Percentiles rank a stretch among this genome's conserved stretches.
These are phyloP conservation scores for Exserohilum rostratum DNA, from an alignment of 2,329 filamentous ascomycete genomes.

Conservation along the genomic window DNA sequence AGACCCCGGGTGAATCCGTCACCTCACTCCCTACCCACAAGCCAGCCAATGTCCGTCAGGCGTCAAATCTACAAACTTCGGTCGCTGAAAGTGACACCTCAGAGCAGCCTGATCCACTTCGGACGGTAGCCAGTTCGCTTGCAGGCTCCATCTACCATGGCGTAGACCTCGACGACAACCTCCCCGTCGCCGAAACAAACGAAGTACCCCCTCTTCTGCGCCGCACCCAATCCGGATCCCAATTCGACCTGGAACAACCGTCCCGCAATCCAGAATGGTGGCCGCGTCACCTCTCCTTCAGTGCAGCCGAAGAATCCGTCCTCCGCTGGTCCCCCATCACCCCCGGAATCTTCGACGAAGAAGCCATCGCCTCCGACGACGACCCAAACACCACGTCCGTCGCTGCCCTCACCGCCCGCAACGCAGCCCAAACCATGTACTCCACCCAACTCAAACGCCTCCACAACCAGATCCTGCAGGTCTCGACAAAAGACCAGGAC, in stretches of 20 bases:
- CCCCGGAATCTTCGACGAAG: constrained; percentile 23
- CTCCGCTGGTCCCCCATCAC: constrained; percentile 61
- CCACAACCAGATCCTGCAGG: constrained; percentile 63
- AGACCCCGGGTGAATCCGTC: constrained; percentile 42
- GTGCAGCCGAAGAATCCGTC: constrained; percentile 75
- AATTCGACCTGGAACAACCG: constrained; percentile 33
- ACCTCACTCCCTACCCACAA: constrained; percentile 30
- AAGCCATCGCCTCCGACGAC: constrained; percentile 37
- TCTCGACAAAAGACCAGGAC: constrained; percentile 61
- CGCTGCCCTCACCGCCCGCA: constrained; percentile 36
- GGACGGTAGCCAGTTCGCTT: constrained; percentile 59
- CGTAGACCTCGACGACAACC: constrained; percentile 57
- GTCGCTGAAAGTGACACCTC: constrained; percentile 28
- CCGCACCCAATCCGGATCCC: constrained; percentile 65
- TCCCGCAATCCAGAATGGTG: constrained; percentile 65
- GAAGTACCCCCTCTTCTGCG: constrained; percentile 60
- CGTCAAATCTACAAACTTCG: constrained; percentile 18
- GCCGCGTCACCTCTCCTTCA: constrained; percentile 76
- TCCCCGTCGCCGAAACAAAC: constrained; percentile 55
- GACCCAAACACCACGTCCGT: constrained; percentile 27
- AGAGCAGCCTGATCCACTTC: constrained; percentile 42
- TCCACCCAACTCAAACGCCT: constrained; percentile 67
- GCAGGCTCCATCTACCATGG: constrained; percentile 66
- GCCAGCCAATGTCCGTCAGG: constrained; percentile 24
- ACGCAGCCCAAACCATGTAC: constrained; percentile 47